Base-by-base conservation (phyloP, 306 rosid species). In the Trichosanthes truncata region DNA sequence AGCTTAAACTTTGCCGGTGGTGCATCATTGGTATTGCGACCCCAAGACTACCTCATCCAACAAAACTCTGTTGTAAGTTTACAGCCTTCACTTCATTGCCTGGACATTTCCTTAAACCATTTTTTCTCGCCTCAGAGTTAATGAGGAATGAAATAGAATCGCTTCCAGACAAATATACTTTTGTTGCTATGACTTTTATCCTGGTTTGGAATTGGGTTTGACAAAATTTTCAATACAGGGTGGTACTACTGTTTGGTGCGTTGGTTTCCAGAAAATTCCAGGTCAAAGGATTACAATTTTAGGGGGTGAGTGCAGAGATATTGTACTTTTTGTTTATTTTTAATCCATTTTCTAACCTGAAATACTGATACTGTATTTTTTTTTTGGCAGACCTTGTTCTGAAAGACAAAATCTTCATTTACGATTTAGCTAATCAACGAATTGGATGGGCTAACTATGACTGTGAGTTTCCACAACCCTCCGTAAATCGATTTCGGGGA, bases 381-480 rank as follows among this genome's bases (percentile, higher is more conserved):
- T 15, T 56, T 53, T 65, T 78, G 79, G 81, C 93, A 96, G 99
- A 96, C 83, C 97, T 96, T 14, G 96, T 96, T 59, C 84, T 96
- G 10, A 96, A 93, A 83, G 99, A 96, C 88, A 91, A 88, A 85
- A 91, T 93, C 56, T 43, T 96, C 62, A 96, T 96, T 80, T 96
- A 96, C 75, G 99, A 96, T 90, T 81, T 96, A 81, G 96, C 86
- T 51, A 84, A 89, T 82, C 94, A 86, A 87, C 93, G 93, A 75
- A 89, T 96, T 59, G 99, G 99, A 82, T 96, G 99, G 99, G 87
- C 92, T 48, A 86, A 88, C 91, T 96, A 90, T 77, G 94, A 96
- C 89, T 96, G 99, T 96, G 87, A 96, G 99, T 90, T 85, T 85
- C 80, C 75, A 12, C 25, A 61, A 29, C 80, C 78, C 78, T 83